Evolutionary conservation across 306 rosid species (phyloP).

Genomic region (Begonia masoniana): DNA sequence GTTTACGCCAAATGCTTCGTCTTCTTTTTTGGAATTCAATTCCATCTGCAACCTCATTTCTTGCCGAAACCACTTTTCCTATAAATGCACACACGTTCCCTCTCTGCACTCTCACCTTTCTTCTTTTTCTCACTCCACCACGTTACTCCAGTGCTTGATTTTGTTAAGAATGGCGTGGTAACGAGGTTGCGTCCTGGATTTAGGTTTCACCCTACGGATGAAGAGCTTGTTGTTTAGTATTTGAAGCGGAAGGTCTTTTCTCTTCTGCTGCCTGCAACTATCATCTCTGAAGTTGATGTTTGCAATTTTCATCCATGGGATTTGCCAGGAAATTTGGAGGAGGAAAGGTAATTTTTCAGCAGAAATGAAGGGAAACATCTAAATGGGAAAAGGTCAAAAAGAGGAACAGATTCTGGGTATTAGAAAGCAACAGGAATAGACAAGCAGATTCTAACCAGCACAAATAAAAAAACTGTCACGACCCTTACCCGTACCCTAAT

Average conservation of each 20-base stretch:
- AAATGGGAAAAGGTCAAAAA: constrained; percentile 56
- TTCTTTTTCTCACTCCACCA: neutral
- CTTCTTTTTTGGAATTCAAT: neutral
- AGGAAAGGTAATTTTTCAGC: constrained; percentile 69
- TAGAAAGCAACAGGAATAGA: constrained; percentile 64
- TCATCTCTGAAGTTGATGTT: constrained; percentile 53
- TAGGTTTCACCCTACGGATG: constrained; percentile 76
- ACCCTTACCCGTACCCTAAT: no score
- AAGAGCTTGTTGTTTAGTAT: constrained; percentile 76
- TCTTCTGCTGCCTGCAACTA: constrained; percentile 48
- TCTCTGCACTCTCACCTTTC: no score
- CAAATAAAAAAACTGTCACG: no score
- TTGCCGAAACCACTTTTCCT: neutral
- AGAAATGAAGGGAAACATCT: constrained; percentile 50
- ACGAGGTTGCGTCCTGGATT: constrained; percentile 58
- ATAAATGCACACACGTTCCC: neutral
- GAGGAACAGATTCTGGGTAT: constrained; percentile 63
- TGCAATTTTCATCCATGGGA: constrained; percentile 72
- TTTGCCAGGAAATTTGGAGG: constrained; percentile 39
- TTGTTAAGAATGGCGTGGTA: constrained; percentile 6
- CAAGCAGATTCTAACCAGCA: constrained; percentile 4
- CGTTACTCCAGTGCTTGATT: neutral
- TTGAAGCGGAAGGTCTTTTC: constrained; percentile 44
- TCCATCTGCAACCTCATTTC: neutral
- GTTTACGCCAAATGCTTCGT: constrained; percentile 7